A percentile compares a stretch with the other conserved stretches of the same genome.
Evolutionary conservation across 805 yeast species (phyloP).

Genomic region (Teunomyces cretensis): DNA sequence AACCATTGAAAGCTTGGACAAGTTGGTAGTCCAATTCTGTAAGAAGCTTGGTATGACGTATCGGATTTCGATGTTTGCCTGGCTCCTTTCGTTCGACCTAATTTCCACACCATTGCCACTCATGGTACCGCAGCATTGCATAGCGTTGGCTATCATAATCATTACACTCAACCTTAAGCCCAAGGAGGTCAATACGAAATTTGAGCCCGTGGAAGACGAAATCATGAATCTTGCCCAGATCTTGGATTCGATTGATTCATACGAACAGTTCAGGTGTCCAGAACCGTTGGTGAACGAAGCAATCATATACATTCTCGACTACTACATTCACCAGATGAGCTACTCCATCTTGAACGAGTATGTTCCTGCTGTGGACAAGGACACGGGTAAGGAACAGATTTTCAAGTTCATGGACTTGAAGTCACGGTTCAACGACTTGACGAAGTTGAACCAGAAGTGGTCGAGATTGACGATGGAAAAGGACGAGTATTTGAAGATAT

Average conservation of each 20-base stretch:
- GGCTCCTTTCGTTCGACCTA: slow-evolving; percentile 77
- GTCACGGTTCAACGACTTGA: slow-evolving; percentile 41
- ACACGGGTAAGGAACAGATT: slow-evolving; percentile 46
- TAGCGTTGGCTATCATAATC: slow-evolving; percentile 66
- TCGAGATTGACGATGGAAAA: slow-evolving; percentile 28
- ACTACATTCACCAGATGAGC: slow-evolving; percentile 58
- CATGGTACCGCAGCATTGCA: slow-evolving; percentile 71
- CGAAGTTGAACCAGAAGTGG: slow-evolving; percentile 27
- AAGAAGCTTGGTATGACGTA: slow-evolving; percentile 49
- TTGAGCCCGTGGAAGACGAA: slow-evolving; percentile 11
- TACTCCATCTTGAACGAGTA: slow-evolving; percentile 48
- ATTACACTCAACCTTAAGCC: slow-evolving; percentile 55
- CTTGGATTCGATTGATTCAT: slow-evolving; percentile 34
- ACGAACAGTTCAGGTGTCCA: slow-evolving; percentile 40
- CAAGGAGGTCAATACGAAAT: slow-evolving; percentile 17
- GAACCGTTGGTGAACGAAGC: slow-evolving; percentile 49
- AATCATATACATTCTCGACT: slow-evolving; percentile 56
- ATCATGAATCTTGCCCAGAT: slow-evolving; percentile 18
- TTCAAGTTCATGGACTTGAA: slow-evolving; percentile 47
- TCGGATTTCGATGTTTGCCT: slow-evolving; percentile 54
- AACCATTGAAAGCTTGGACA: slow-evolving; percentile 49
- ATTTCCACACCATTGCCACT: slow-evolving; percentile 67
- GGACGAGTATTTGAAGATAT: slow-evolving; percentile 49
- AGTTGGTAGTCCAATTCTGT: slow-evolving; percentile 59
- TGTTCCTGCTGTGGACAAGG: slow-evolving; percentile 34